These are phyloP conservation scores for Ustanciosporium gigantosporum DNA, from an alignment of 1,284 basidiomycete genomes.

Conservation along the genomic window DNA sequence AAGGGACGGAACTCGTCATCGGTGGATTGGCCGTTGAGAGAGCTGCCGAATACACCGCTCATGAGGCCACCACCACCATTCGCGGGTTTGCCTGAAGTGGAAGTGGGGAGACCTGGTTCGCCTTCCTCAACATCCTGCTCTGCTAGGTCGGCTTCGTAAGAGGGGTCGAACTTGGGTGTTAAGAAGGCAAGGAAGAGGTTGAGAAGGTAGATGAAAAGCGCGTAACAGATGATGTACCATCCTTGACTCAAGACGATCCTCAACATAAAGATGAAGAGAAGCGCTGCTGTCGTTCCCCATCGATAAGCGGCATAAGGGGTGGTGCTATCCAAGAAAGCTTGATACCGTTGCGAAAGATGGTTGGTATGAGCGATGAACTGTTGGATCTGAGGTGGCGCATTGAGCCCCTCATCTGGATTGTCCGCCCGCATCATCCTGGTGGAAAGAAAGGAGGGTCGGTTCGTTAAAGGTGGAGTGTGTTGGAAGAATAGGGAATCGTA, in stretches of 20 bases:
- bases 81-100: slow-evolving; percentile 19
- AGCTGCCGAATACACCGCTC: slow-evolving; percentile 62
- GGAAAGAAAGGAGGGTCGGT: no score
- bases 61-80: slow-evolving; percentile 33
- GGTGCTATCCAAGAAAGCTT: slow-evolving; percentile 82
- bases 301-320: slow-evolving; percentile 86
- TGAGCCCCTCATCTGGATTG: slow-evolving; percentile 33
- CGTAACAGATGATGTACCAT: slow-evolving; percentile 78
- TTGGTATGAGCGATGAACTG: slow-evolving; percentile 47
- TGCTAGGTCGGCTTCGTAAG: slow-evolving; percentile 85
- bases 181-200: slow-evolving; percentile 80
- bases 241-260: slow-evolving; percentile 85
- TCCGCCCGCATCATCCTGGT: slow-evolving; percentile 51
- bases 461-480: not conserved
- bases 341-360: slow-evolving; percentile 61
- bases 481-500: no score
- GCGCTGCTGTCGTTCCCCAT: slow-evolving; percentile 78
- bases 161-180: slow-evolving; percentile 94
- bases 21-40: slow-evolving; percentile 57
- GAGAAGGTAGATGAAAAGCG: slow-evolving; percentile 60
- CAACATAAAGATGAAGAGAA: slow-evolving; percentile 79
- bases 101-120: slow-evolving; percentile 65
- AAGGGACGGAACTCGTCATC: slow-evolving; percentile 70
- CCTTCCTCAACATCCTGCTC: slow-evolving; percentile 96
- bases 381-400: slow-evolving; percentile 39